These are phyloP conservation scores for Hemisphaericaspora xylanilytica DNA, from an alignment of 1,139 yeast species.

Conservation along the genomic window DNA sequence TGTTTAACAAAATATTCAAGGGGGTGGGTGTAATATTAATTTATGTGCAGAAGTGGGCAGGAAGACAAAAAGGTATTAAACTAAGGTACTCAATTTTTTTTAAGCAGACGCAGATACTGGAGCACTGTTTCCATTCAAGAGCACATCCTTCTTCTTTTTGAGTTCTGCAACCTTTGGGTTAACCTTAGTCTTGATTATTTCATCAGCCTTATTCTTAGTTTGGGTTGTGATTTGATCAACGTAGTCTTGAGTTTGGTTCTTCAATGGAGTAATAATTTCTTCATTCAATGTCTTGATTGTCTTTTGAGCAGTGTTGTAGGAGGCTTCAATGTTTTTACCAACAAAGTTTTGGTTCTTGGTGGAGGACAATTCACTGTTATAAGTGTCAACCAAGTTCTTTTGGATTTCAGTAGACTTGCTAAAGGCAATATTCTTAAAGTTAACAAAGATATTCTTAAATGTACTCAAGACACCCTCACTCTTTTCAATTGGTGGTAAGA, in stretches of 20 bases:
- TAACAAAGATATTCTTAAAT: conserved; percentile 27
- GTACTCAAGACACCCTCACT: conserved; percentile 23
- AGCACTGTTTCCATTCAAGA: conserved; percentile 13
- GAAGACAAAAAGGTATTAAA: not conserved
- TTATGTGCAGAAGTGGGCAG: too few relatives aligned
- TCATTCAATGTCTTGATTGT: conserved; percentile 36
- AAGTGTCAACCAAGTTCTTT: conserved; percentile 32
- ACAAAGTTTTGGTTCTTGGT: conserved; percentile 17
- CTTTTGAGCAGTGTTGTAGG: conserved; percentile 35
- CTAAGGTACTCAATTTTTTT: conserved; percentile 2
- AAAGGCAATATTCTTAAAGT: conserved; percentile 27
- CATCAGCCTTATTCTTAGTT: conserved; percentile 38
- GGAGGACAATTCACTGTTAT: conserved; percentile 30
- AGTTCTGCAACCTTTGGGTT: conserved; percentile 14
- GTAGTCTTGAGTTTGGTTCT: conserved; percentile 39
- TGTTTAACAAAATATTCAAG: too few relatives aligned
- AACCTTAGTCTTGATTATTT: conserved; percentile 27
- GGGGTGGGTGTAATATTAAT: too few relatives aligned
- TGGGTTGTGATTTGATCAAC: conserved; percentile 35
- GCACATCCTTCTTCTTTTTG: conserved; percentile 12
- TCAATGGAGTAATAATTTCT: conserved; percentile 41
- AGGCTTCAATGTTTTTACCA: conserved; percentile 34
- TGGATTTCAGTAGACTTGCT: conserved; percentile 32
- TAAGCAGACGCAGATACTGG: conserved; percentile 19
- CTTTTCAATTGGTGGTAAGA: conserved; percentile 12